Percentiles rank a stretch among this genome's conserved stretches.
These are phyloP conservation scores for Cryptosporidium parvum DNA, from an alignment of 169 alveolate species.

Conservation along the genomic window DNA sequence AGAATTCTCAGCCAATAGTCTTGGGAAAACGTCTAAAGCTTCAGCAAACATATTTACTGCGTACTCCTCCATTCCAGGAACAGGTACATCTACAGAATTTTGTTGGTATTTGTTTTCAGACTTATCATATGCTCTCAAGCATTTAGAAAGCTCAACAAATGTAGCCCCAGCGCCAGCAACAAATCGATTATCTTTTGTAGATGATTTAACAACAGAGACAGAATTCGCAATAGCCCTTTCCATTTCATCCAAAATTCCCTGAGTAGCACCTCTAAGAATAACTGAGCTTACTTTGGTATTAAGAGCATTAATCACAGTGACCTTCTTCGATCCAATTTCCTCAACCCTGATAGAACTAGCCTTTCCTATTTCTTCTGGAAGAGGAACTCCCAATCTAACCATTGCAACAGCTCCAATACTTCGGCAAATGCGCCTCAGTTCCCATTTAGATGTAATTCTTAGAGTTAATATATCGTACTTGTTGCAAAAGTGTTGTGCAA, in stretches of 20 bases:
- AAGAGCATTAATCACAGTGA: constrained; percentile 83
- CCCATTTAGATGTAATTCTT: constrained; percentile 93
- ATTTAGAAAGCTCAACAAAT: constrained; percentile 91
- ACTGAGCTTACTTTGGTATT: constrained; percentile 90
- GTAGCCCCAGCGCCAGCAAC: constrained; percentile 98
- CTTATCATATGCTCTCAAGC: constrained; percentile 88
- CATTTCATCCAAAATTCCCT: constrained; percentile 96
- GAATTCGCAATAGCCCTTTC: constrained; percentile 98
- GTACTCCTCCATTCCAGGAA: constrained; percentile 94
- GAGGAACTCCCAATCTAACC: constrained; percentile 93
- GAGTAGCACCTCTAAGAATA: constrained; percentile 97
- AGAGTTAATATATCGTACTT: constrained; percentile 94
- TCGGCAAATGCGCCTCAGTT: constrained; percentile 94
- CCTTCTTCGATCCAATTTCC: constrained; percentile 94
- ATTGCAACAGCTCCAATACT: constrained; percentile 95
- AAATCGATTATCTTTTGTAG: constrained; percentile 89
- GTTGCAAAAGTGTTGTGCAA: constrained; percentile 97
- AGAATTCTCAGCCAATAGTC: constrained; percentile 97
- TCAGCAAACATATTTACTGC: constrained; percentile 98
- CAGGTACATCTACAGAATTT: constrained; percentile 17
- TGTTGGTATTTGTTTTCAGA: not conserved
- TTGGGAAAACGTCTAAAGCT: constrained; percentile 95
- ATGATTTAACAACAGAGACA: constrained; percentile 88
- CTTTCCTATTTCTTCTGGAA: constrained; percentile 95
- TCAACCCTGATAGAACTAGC: constrained; percentile 91